Percentiles rank a stretch among this genome's conserved stretches.
Conservation (phyloP, 1,284 basidiomycete species). For the Pyrrhoderma lamaoense region DNA sequence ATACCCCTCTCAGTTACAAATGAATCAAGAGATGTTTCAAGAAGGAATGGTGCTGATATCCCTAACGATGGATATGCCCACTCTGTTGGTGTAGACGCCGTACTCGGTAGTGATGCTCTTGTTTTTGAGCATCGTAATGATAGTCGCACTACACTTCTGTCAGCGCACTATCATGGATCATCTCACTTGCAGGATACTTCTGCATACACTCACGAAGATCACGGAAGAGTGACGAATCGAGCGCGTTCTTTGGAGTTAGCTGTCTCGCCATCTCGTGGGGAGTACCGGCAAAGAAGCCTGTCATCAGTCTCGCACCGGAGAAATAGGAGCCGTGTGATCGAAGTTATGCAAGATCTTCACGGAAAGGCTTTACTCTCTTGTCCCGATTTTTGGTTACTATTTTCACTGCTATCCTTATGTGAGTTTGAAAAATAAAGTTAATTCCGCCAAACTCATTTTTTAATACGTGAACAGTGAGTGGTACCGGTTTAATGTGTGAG, state of each 20-base stretch:
- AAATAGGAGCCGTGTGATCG: conserved; percentile 13
- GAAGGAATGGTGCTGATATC: conserved; percentile 8
- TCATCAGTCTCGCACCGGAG: conserved; percentile 10
- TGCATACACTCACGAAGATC: conserved; percentile 16
- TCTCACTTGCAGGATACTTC: conserved; percentile 1
- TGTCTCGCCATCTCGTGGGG: conserved; percentile 1
- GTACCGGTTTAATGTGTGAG: conserved; percentile 85
- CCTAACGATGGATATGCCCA: conserved; percentile 15
- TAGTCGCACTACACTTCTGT: conserved; percentile 16
- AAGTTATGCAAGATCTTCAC: conserved; percentile 35
- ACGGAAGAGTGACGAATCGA: background rate
- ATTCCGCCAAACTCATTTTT: background rate
- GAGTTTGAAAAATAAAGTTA: conserved; percentile 26
- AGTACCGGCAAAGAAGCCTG: conserved; percentile 6
- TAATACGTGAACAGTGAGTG: conserved; percentile 51
- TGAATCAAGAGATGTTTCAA: conserved; percentile 18
- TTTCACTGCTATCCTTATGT: conserved; percentile 64
- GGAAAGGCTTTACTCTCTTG: conserved; percentile 41
- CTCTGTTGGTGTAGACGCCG: conserved; percentile 13
- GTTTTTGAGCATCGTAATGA: conserved; percentile 16
- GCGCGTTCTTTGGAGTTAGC: conserved; percentile 18
- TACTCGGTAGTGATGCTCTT: conserved; percentile 12
- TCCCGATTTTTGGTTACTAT: conserved; percentile 74
- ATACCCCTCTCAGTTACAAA: conserved; percentile 39
- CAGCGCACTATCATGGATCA: conserved; percentile 5